Conservation (phyloP, 225 moss, liverwort and hornwort species). For the Bryoerythrophyllum caledonicum region DNA sequence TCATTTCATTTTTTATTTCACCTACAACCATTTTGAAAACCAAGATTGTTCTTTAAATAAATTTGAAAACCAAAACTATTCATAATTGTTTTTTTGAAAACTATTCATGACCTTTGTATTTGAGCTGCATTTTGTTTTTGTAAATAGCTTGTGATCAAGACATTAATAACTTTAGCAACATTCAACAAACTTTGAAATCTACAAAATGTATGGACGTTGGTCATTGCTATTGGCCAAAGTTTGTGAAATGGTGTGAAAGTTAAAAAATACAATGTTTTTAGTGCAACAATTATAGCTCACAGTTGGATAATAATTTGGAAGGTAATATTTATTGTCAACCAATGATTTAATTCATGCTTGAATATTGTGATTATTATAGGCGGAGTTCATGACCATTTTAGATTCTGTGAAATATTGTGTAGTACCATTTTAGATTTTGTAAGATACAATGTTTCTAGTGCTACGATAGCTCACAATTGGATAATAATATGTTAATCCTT, state of each 20-base stretch:
- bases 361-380: constrained; percentile 32
- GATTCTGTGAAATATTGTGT: constrained; percentile 1
- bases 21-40: background rate
- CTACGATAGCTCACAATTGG: no score
- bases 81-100: background rate
- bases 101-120: background rate
- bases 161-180: background rate
- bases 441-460: no score
- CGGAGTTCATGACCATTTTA: constrained; percentile 53
- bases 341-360: background rate
- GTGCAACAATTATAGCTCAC: background rate
- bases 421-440: constrained; percentile 15
- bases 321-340: background rate
- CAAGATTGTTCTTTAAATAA: background rate
- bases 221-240: no score
- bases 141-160: background rate
- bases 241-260: no score
- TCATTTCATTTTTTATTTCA: background rate
- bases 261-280: no score
- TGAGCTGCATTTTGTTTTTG: background rate
- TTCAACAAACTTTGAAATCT: no score
- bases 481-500: no score
- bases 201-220: no score
- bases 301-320: background rate
- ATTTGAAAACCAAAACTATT: background rate